A percentile compares a stretch with the other conserved stretches of the same genome.
Evolutionary conservation across 805 yeast genomes (phyloP).

Genomic region (Saturnispora zaruensis): DNA sequence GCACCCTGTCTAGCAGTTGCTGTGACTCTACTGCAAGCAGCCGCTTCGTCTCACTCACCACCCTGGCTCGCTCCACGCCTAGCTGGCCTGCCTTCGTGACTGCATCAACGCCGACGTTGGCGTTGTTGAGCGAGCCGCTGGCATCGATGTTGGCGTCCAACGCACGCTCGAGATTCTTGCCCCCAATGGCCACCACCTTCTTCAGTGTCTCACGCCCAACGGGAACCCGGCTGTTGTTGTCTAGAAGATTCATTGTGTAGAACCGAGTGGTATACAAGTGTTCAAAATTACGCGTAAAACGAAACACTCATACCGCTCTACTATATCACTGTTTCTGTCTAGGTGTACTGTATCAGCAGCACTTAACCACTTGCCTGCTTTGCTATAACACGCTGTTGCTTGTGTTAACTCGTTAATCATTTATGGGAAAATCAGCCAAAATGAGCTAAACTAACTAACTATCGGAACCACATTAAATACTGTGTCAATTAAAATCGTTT

Average conservation of each 20-base stretch:
- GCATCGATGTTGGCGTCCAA: neutral
- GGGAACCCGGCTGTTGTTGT: neutral
- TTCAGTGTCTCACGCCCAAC: neutral
- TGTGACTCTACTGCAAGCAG: neutral
- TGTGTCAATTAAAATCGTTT: no score
- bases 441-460: no score
- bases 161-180: neutral
- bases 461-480: no score
- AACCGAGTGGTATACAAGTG: neutral
- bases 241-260: constrained; percentile 1
- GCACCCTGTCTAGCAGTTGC: neutral
- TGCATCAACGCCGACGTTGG: neutral
- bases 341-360: no score
- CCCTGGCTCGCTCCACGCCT: neutral
- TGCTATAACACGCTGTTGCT: no score
- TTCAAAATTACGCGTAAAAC: neutral
- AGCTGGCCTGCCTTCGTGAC: neutral
- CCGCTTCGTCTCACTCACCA: neutral
- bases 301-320: neutral
- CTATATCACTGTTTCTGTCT: no score
- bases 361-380: no score
- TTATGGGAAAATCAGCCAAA: no score
- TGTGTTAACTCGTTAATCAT: no score
- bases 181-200: neutral
- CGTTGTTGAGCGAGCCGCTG: neutral